Evolutionary conservation across 2,329 filamentous ascomycete species (phyloP).

Genomic region (Ceratocystis colombiana): DNA sequence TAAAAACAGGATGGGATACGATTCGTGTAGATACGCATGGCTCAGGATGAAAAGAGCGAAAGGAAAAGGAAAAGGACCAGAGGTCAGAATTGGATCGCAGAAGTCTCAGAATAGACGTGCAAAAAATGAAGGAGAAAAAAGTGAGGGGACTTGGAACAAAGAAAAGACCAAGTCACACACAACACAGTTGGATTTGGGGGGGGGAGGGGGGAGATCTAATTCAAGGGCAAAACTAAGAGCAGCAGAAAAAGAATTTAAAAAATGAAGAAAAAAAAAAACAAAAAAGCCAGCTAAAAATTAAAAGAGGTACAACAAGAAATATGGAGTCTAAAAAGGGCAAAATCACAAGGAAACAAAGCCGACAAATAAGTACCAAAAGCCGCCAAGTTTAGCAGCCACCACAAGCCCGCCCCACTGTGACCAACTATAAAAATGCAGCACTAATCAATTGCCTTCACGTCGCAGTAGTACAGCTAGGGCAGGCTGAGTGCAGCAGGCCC

Average conservation of each 20-base stretch:
- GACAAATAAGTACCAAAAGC: too few relatives aligned
- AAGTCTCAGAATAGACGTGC: conserved; percentile 4
- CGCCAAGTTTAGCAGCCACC: too few relatives aligned
- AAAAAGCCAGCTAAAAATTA: background rate
- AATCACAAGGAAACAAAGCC: too few relatives aligned
- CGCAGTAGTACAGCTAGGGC: background rate
- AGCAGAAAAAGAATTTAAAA: background rate
- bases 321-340: too few relatives aligned
- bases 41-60: background rate
- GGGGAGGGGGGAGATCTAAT: background rate
- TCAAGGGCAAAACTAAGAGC: conserved; percentile 13
- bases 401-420: too few relatives aligned
- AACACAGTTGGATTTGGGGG: background rate
- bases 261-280: background rate
- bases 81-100: background rate
- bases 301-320: background rate
- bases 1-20: background rate
- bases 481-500: background rate
- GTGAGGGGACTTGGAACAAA: conserved; percentile 13
- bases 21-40: background rate
- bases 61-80: conserved; percentile 11
- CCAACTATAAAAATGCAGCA: too few relatives aligned
- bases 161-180: conserved; percentile 17
- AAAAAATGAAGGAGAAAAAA: conserved; percentile 14
- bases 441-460: too few relatives aligned